Conservation (phyloP, 495 filamentous ascomycete genomes). For the Neurospora africana region DNA sequence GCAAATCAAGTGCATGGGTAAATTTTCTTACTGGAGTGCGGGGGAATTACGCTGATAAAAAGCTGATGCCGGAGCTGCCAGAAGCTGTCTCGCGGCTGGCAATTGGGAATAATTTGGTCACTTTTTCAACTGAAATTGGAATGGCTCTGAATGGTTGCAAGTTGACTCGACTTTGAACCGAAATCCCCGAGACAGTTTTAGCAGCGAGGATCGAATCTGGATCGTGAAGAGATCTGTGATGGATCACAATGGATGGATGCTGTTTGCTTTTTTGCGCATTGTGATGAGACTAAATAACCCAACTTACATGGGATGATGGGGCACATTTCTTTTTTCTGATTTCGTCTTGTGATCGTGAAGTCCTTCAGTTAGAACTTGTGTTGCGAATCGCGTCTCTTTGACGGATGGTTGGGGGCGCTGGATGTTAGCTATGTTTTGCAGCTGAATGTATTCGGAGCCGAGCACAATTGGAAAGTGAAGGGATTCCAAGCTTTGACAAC, state of each 20-base stretch:
- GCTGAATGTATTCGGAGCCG: neutral
- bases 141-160: neutral
- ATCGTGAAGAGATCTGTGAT: neutral
- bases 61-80: neutral
- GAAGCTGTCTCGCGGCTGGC: neutral
- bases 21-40: slow-evolving; percentile 5
- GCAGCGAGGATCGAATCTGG: neutral
- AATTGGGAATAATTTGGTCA: neutral
- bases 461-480: neutral
- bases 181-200: neutral
- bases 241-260: neutral
- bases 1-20: neutral
- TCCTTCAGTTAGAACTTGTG: neutral
- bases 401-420: neutral
- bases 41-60: neutral
- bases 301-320: neutral
- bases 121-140: neutral
- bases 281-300: neutral
- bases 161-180: neutral
- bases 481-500: neutral
- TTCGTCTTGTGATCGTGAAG: neutral
- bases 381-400: neutral
- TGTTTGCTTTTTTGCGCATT: neutral
- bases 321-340: neutral
- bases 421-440: neutral